Evolutionary conservation across 495 filamentous ascomycete species (phyloP).

Genomic region (Penicillium macrosclerotiorum): DNA sequence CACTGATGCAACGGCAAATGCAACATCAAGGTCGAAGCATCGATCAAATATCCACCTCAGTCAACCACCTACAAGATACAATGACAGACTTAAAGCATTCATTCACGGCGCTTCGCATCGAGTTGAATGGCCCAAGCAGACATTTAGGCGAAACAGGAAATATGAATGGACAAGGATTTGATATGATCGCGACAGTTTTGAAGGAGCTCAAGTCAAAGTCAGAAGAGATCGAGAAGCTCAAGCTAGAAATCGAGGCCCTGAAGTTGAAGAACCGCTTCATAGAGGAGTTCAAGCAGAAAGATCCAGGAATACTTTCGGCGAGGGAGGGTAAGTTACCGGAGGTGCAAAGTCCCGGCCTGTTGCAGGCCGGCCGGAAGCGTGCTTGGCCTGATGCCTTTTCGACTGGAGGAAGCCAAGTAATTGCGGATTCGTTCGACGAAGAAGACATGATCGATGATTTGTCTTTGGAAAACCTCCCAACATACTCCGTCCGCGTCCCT

Average conservation of each 20-base stretch:
- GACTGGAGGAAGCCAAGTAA: constrained; percentile 21
- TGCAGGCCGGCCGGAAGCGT: constrained; percentile 40
- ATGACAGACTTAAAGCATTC: constrained; percentile 46
- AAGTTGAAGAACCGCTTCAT: constrained; percentile 41
- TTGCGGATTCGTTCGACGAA: constrained; percentile 42
- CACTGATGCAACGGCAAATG: constrained; percentile 38
- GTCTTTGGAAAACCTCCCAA: constrained; percentile 17
- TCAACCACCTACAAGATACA: constrained; percentile 44
- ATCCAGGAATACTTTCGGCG: constrained; percentile 1
- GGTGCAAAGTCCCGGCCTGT: constrained; percentile 38
- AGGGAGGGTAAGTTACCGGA: constrained; percentile 26
- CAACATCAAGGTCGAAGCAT: constrained; percentile 44
- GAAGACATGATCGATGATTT: constrained; percentile 36
- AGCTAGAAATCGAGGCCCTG: constrained; percentile 44
- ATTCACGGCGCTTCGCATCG: constrained; percentile 44
- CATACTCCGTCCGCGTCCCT: constrained; percentile 24
- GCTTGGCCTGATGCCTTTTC: constrained; percentile 34
- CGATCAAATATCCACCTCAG: constrained; percentile 44
- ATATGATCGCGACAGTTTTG: constrained; percentile 45
- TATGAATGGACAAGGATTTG: constrained; percentile 23
- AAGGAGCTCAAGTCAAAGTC: constrained; percentile 46
- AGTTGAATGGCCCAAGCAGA: constrained; percentile 34
- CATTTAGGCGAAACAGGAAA: constrained; percentile 15
- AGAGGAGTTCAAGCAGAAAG: constrained; percentile 28
- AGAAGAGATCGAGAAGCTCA: constrained; percentile 46